Evolutionary conservation across 345 rosid genomes (phyloP), one percentile per base, ranked within the genome.

Genomic region (Clausena lansium): DNA sequence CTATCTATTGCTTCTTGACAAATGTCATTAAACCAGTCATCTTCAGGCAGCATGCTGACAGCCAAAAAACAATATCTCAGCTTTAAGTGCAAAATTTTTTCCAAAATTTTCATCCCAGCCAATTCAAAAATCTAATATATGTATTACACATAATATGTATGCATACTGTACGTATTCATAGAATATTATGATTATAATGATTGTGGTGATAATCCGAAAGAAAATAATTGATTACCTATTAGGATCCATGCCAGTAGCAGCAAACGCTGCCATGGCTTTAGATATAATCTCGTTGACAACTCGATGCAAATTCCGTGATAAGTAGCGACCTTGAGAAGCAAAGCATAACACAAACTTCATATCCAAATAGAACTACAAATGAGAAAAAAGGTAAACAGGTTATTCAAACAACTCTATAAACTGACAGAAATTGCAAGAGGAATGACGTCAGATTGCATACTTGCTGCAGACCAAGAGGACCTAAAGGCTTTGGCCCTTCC

Each of bases 291-390:
- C 99, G 58, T 93, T 92, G 75, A 94, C 90, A 54, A 87, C 98
- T 35, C 99, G 85, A 61, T 91, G 94, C 87, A 97, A 81, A 84
- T 93, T 94, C 83, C 99, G 84, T 22, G 99, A 97, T 61, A 97
- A 81, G 86, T 91, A 97, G 33, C 98, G 98, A 52, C 99, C 98
- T 91, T 93, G 98, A 78, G 96, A 89, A 79, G 99, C 97, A 83
- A 97, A 97, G 92, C 89, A 88, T 47, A 91, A 81, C 33, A 94
- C 98, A 82, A 94, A 97, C 83, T 91, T 94, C 98, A 94, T 91
- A 85, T 97, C 99, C 89, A 97, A 80, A 76, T 89, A 97, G 71
- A 97, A 86, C 99, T 97, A 95, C 89, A 77, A 27, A 63, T 59
- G 71, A 73, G 22, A 65, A 73, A 81, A 70, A 22, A 47, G 67